Evolutionary conservation across 108 stramenopile genomes (phyloP).

Genomic region (Fragilariopsis cylindrus): DNA sequence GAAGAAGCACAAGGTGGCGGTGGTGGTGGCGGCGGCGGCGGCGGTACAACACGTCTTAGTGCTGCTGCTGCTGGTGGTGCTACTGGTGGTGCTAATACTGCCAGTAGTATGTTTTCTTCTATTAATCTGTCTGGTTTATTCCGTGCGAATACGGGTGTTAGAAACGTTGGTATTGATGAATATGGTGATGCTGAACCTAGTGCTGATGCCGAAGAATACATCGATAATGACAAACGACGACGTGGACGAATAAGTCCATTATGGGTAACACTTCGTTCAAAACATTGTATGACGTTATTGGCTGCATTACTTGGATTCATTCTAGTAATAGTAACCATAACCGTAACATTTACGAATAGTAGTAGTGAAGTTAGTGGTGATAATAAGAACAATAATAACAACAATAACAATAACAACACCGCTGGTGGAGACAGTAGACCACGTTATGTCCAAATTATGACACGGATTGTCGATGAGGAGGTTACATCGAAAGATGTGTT

Average conservation of each 20-base stretch:
- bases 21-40: neutral
- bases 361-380: neutral
- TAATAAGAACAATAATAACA: neutral
- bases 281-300: neutral
- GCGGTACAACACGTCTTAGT: neutral
- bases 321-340: neutral
- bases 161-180: conserved; percentile 19
- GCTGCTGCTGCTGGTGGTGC: neutral
- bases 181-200: conserved; percentile 32
- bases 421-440: neutral
- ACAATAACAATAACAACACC: neutral
- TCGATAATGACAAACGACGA: conserved; percentile 24
- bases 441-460: neutral
- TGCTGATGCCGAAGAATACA: conserved; percentile 36
- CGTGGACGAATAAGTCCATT: conserved; percentile 2
- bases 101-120: neutral
- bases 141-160: neutral
- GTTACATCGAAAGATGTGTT: conserved; percentile 18
- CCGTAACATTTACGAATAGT: neutral
- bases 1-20: neutral
- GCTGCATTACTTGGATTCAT: neutral
- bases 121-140: conserved; percentile 14
- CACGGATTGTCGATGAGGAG: conserved; percentile 10
- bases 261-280: neutral
- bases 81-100: neutral